phyloP scores from a whole-genome alignment of 192 early-diverging fungal genomes.

The Entomortierella chlamydospora region DNA sequence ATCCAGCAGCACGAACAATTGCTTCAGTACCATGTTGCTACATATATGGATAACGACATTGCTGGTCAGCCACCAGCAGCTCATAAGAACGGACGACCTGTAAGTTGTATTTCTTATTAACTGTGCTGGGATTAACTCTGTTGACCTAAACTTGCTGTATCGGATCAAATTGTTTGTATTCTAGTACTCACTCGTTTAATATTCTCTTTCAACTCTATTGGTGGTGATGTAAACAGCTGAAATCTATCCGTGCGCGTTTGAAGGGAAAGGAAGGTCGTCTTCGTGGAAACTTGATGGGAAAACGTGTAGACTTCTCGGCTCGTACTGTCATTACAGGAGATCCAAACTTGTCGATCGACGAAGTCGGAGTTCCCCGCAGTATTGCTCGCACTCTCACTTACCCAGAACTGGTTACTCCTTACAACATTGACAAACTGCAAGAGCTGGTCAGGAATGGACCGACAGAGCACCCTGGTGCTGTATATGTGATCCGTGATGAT shows the following conservation, averaged over 20 bases:
- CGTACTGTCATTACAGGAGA: constrained; percentile 99
- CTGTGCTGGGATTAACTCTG: no score
- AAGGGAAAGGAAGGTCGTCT: constrained; percentile 99
- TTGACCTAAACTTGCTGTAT: no score
- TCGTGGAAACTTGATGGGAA: constrained; percentile 99
- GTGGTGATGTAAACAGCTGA: constrained; percentile 61
- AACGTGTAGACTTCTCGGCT: constrained; percentile 99
- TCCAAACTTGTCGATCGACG: constrained; percentile 96
- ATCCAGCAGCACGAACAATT: constrained; percentile 89
- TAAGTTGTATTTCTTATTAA: constrained; percentile 49
- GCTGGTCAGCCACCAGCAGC: constrained; percentile 90
- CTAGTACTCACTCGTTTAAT: no score
- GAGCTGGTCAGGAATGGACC: constrained; percentile 91
- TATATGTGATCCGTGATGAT: constrained; percentile 94
- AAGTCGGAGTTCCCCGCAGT: constrained; percentile 97
- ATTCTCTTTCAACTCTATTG: not conserved
- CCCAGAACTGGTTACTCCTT: constrained; percentile 96
- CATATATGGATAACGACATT: constrained; percentile 98
- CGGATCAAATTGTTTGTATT: constrained; percentile 3
- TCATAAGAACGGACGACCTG: constrained; percentile 94
- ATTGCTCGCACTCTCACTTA: constrained; percentile 98
- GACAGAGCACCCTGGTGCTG: constrained; percentile 94
- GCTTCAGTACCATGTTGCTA: constrained; percentile 94
- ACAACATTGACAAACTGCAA: constrained; percentile 93
- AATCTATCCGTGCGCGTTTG: constrained; percentile 94